Percentiles rank a stretch among this genome's conserved stretches.
Conservation (phyloP, 805 yeast genomes). For the Lipomyces oligophaga region DNA sequence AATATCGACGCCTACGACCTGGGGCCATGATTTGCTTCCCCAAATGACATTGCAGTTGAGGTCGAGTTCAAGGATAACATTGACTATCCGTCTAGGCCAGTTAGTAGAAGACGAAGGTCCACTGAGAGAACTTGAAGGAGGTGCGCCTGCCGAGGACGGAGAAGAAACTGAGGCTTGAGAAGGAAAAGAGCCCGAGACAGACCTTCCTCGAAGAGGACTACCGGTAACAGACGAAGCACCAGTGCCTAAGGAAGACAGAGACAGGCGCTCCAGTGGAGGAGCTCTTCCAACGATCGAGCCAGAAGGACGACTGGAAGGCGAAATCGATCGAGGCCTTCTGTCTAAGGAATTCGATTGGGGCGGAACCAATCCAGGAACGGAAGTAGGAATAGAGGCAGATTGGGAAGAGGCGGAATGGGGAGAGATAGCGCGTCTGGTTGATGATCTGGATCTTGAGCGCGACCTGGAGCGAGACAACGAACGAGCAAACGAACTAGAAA, state of each 20-base stretch:
- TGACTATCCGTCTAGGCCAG: constrained; percentile 33
- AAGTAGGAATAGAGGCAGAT: too few species aligned
- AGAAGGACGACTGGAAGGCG: constrained; percentile 4
- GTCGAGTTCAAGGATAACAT: constrained; percentile 79
- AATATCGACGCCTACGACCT: constrained; percentile 54
- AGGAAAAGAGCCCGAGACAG: constrained; percentile 6
- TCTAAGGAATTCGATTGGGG: too few species aligned
- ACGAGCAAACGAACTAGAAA: too few species aligned
- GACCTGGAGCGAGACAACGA: too few species aligned
- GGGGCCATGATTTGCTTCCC: constrained; percentile 73
- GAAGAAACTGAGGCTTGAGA: neutral
- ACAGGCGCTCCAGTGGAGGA: neutral
- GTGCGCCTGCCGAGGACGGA: too few species aligned
- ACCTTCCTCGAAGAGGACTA: constrained; percentile 14
- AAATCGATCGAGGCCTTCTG: constrained; percentile 11
- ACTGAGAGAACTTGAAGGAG: neutral
- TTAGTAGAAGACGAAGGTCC: constrained; percentile 4
- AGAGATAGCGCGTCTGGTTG: too few species aligned
- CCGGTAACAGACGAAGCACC: too few species aligned
- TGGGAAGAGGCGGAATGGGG: too few species aligned
- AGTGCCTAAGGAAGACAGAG: too few species aligned
- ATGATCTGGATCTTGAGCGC: too few species aligned
- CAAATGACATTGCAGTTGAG: constrained; percentile 74
- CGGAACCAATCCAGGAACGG: too few species aligned
- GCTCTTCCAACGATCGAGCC: constrained; percentile 3